These are phyloP conservation scores for Apophysomyces variabilis DNA, from an alignment of 371 early-diverging fungal genomes.

Conservation along the genomic window DNA sequence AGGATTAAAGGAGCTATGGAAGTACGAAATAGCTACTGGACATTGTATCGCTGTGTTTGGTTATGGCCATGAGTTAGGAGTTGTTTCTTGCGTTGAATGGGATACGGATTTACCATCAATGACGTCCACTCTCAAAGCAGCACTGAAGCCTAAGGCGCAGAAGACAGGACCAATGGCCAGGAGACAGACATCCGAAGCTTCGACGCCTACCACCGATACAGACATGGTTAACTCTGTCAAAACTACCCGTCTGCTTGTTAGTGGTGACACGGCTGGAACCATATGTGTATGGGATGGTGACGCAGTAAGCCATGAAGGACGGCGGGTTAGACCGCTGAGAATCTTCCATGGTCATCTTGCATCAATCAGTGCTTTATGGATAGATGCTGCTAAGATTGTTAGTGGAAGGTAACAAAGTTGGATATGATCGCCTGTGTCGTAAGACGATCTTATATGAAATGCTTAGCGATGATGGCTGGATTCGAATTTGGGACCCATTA, in stretches of 20 bases:
- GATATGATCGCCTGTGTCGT: no score
- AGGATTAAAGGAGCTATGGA: constrained; percentile 24
- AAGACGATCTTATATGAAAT: no score
- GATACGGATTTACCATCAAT: constrained; percentile 23
- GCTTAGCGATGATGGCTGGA: constrained; percentile 51
- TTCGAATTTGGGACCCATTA: constrained; percentile 52
- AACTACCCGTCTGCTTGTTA: constrained; percentile 42
- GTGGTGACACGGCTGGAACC: constrained; percentile 51
- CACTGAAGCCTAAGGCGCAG: constrained; percentile 19
- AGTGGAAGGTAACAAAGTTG: constrained; percentile 40
- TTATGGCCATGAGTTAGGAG: constrained; percentile 30
- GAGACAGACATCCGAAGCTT: background rate
- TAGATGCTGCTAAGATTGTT: constrained; percentile 53
- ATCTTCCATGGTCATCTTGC: constrained; percentile 34
- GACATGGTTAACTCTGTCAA: constrained; percentile 11
- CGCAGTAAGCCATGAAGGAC: constrained; percentile 17
- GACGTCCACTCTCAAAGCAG: constrained; percentile 24
- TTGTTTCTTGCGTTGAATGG: constrained; percentile 48
- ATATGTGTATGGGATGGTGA: constrained; percentile 52
- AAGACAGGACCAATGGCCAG: background rate
- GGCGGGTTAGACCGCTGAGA: constrained; percentile 25
- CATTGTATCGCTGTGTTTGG: constrained; percentile 31
- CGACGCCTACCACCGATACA: constrained; percentile 5
- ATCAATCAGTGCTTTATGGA: constrained; percentile 44
- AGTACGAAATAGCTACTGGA: constrained; percentile 36